Conservation (phyloP, 495 filamentous ascomycete genomes). For the Penicillium coffeae region DNA sequence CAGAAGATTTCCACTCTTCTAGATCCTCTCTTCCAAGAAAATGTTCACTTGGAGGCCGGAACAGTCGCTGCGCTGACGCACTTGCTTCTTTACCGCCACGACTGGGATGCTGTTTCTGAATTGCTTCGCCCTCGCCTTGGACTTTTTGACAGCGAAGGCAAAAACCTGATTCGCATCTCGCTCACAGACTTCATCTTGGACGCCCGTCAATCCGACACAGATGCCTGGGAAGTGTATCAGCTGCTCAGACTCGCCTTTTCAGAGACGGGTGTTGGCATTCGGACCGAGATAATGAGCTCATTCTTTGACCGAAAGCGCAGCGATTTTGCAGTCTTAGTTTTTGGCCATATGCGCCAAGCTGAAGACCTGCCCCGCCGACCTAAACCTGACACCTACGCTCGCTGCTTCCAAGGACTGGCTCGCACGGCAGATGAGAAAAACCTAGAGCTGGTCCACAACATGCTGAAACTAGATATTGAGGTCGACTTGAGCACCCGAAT, state of each 20-base stretch:
- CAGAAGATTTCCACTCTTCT: conserved; percentile 69
- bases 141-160: conserved; percentile 60
- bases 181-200: conserved; percentile 66
- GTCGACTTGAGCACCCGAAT: conserved; percentile 73
- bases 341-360: conserved; percentile 82
- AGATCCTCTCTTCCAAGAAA: conserved; percentile 68
- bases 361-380: conserved; percentile 54
- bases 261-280: conserved; percentile 58
- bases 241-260: conserved; percentile 74
- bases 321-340: conserved; percentile 80
- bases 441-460: conserved; percentile 75
- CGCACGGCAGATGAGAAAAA: conserved; percentile 57
- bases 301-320: conserved; percentile 75
- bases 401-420: conserved; percentile 73
- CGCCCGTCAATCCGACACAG: conserved; percentile 47
- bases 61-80: conserved; percentile 69
- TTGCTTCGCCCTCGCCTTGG: conserved; percentile 65
- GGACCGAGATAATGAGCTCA: conserved; percentile 70
- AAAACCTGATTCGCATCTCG: conserved; percentile 55
- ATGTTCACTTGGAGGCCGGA: conserved; percentile 60
- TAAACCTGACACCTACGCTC: conserved; percentile 66
- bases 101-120: conserved; percentile 70
- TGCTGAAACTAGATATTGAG: conserved; percentile 81
- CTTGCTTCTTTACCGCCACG: conserved; percentile 66
- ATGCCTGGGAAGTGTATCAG: conserved; percentile 77